Evolutionary conservation across 331 rosid species (phyloP), one percentile per base, ranked within the genome.

Genomic region (Dryas integrifolia): DNA sequence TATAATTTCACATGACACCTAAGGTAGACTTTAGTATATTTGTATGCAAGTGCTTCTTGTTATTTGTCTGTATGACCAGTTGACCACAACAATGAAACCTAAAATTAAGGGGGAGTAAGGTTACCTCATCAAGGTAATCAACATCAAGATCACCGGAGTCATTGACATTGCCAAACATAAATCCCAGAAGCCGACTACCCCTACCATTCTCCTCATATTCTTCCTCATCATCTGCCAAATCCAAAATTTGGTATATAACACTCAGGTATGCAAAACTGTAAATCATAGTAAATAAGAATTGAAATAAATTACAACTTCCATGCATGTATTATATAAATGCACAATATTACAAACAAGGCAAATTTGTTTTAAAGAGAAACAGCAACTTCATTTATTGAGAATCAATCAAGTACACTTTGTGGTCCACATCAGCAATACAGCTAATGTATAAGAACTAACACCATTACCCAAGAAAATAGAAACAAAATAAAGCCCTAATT

Each of bases 161-260:
- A 75, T 94, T 92, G 43, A 94, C 95, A 82, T 94, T 94, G 50
- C 98, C 98, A 73, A 94, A 94, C 97, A 94, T 94, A 86, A 94
- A 91, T 43, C 97, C 98, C 57, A 94, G 81, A 48, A 91, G 82
- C 47, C 96, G 90, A 73, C 85, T 85, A 72, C 91, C 92, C 58
- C 87, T 84, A 74, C 85, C 95, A 77, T 53, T 77, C 72, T 89
- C 97, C 81, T 94, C 98, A 3, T 87, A 85, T 71, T 90, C 91
- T 44, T 91, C 98, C 47, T 93, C 97, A 4, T 90, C 97, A 52
- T 91, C 96, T 88, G 79, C 58, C 73, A 82, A 75, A 65, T 40
- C 47, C 64, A 67, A 44, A 39, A 70, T 72, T 14, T 44, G 38
- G 24, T 21, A 70, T 40, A 58, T 11, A 9, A 75, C 52, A 35